Percentiles rank a stretch among this genome's conserved stretches.
phyloP scores from a whole-genome alignment of 495 filamentous ascomycete genomes.

The Parathielavia appendiculata region DNA sequence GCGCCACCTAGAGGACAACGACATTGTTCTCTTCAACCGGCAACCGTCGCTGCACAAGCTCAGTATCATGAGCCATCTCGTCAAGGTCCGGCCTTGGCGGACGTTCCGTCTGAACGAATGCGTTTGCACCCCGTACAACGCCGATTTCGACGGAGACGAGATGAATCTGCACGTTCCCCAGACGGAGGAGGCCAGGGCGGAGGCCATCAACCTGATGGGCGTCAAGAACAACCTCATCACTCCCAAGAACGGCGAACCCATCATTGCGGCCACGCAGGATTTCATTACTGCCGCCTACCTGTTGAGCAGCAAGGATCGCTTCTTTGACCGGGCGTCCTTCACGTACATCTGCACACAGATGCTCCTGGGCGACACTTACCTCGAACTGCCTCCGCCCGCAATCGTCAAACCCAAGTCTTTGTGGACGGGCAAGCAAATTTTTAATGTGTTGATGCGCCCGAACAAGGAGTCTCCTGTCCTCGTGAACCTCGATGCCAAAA shows the following conservation, averaged over 20 bases:
- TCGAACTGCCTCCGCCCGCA: constrained; percentile 81
- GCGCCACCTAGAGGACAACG: constrained; percentile 89
- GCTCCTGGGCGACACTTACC: constrained; percentile 72
- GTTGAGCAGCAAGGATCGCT: constrained; percentile 85
- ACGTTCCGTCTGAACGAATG: constrained; percentile 98
- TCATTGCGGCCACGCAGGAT: constrained; percentile 96
- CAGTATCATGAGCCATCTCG: constrained; percentile 91
- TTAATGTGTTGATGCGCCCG: constrained; percentile 90
- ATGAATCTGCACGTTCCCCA: constrained; percentile 99
- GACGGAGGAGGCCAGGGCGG: constrained; percentile 89
- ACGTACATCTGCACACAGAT: constrained; percentile 88
- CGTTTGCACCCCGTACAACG: constrained; percentile 97
- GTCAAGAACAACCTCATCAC: constrained; percentile 95
- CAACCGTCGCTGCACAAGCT: constrained; percentile 97
- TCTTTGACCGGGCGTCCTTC: constrained; percentile 82
- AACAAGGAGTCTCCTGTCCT: constrained; percentile 72
- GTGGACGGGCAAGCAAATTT: constrained; percentile 98
- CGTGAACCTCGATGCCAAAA: constrained; percentile 90
- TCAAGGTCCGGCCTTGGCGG: constrained; percentile 88
- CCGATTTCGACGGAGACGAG: constrained; percentile 99
- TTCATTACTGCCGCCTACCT: constrained; percentile 95
- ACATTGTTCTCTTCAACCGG: constrained; percentile 96
- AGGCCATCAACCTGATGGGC: constrained; percentile 95
- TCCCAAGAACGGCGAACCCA: constrained; percentile 95
- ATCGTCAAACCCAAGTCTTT: constrained; percentile 80